Conservation (phyloP, 148 eudicot species). For the Rhododendron vialii region DNA sequence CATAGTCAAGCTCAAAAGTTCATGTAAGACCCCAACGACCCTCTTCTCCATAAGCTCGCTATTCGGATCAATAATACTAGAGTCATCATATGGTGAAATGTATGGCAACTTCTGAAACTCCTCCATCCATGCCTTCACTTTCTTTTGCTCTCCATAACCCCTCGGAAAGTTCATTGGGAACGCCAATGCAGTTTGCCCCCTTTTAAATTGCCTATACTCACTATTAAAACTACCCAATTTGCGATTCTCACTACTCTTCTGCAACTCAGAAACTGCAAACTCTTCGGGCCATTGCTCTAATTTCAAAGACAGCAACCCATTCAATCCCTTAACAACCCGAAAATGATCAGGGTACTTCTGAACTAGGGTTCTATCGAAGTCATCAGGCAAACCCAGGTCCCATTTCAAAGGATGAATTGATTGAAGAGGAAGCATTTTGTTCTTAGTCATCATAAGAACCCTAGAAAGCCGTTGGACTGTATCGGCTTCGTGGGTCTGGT, state of each 20-base stretch:
- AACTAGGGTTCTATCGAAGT: constrained; percentile 47
- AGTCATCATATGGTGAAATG: constrained; percentile 86
- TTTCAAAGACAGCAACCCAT: constrained; percentile 53
- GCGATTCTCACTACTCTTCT: constrained; percentile 41
- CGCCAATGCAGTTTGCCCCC: constrained; percentile 52
- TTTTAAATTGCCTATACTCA: constrained; percentile 49
- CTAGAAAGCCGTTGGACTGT: constrained; percentile 48
- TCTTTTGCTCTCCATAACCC: constrained; percentile 82
- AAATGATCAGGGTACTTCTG: constrained; percentile 50
- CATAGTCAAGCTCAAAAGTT: constrained; percentile 78
- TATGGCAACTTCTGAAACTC: constrained; percentile 95
- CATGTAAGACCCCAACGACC: constrained; percentile 83
- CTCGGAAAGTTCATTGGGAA: constrained; percentile 82
- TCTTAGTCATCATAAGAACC: constrained; percentile 69
- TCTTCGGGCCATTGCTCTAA: constrained; percentile 60
- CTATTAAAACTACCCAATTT: constrained; percentile 18
- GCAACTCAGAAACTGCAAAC: constrained; percentile 59
- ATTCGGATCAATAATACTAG: constrained; percentile 54
- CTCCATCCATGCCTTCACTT: constrained; percentile 93
- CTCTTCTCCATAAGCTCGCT: constrained; percentile 95
- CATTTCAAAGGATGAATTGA: constrained; percentile 62
- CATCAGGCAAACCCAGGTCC: constrained; percentile 90
- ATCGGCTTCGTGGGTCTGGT: constrained; percentile 35
- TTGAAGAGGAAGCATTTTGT: constrained; percentile 42
- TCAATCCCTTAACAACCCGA: constrained; percentile 41